A percentile compares a stretch with the other conserved stretches of the same genome.
These are phyloP conservation scores for Tephrocybe sp. DNA, from an alignment of 768 basidiomycete species.

Conservation along the genomic window DNA sequence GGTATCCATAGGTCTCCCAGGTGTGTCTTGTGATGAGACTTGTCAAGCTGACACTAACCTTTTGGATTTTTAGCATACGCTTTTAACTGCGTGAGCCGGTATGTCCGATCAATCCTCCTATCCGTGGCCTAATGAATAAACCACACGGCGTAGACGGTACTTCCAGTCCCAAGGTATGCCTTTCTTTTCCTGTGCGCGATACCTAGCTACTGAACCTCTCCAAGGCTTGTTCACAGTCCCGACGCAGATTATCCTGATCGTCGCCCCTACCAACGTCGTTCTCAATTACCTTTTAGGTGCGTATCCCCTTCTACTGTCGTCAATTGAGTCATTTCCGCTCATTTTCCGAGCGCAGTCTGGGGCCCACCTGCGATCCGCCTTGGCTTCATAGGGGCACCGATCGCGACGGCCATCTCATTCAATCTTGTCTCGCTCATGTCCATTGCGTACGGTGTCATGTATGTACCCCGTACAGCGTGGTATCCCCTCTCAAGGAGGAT, in stretches of 20 bases:
- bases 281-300: slow-evolving; percentile 85
- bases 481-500: slow-evolving; percentile 64
- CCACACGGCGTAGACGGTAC: too few species aligned
- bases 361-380: slow-evolving; percentile 76
- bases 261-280: slow-evolving; percentile 83
- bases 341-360: slow-evolving; percentile 55
- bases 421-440: slow-evolving; percentile 75
- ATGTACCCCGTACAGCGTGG: slow-evolving; percentile 77
- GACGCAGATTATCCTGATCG: slow-evolving; percentile 76
- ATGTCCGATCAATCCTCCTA: slow-evolving; percentile 13
- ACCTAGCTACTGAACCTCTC: neutral
- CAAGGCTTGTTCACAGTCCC: slow-evolving; percentile 80
- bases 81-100: slow-evolving; percentile 52
- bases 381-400: slow-evolving; percentile 91
- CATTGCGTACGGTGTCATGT: slow-evolving; percentile 61
- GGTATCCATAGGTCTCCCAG: slow-evolving; percentile 77
- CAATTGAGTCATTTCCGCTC: neutral
- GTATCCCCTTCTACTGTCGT: slow-evolving; percentile 6
- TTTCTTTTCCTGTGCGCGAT: neutral
- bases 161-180: slow-evolving; percentile 78
- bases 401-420: slow-evolving; percentile 87
- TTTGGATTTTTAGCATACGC: slow-evolving; percentile 38
- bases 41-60: slow-evolving; percentile 1
- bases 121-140: neutral
- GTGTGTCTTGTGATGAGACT: slow-evolving; percentile 26